Evolutionary conservation across 352 stramenopile species (phyloP).

Genomic region (Pythium inflatum): DNA sequence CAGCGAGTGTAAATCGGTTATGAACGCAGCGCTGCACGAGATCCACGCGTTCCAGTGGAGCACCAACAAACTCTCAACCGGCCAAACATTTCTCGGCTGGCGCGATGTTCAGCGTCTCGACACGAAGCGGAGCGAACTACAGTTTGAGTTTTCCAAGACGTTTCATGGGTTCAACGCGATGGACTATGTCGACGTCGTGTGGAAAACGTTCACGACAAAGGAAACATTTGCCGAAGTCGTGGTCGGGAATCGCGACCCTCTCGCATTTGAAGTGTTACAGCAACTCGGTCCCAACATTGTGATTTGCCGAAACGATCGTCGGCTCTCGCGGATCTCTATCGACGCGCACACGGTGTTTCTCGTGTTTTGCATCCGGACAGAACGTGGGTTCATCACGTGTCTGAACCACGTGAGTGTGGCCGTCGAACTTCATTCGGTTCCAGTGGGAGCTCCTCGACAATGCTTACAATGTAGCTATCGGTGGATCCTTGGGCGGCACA

Average conservation of each 20-base stretch:
- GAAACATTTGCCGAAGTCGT: not conserved
- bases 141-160: not conserved
- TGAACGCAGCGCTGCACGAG: no score
- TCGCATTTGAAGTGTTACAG: not conserved
- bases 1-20: no score
- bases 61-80: not conserved
- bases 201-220: not conserved
- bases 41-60: constrained; percentile 5
- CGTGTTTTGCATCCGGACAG: not conserved
- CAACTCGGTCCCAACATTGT: not conserved
- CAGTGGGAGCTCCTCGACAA: constrained; percentile 4
- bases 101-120: not conserved
- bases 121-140: not conserved
- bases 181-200: not conserved
- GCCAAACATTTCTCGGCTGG: not conserved
- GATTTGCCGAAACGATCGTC: not conserved
- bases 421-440: constrained; percentile 14
- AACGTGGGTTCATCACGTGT: not conserved
- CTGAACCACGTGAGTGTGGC: not conserved
- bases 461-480: not conserved
- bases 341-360: not conserved
- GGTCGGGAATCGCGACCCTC: not conserved
- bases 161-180: not conserved
- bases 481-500: not conserved
- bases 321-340: not conserved